Evolutionary conservation across 208 protist species (phyloP).

Genomic region (Leishmania aethiopica): DNA sequence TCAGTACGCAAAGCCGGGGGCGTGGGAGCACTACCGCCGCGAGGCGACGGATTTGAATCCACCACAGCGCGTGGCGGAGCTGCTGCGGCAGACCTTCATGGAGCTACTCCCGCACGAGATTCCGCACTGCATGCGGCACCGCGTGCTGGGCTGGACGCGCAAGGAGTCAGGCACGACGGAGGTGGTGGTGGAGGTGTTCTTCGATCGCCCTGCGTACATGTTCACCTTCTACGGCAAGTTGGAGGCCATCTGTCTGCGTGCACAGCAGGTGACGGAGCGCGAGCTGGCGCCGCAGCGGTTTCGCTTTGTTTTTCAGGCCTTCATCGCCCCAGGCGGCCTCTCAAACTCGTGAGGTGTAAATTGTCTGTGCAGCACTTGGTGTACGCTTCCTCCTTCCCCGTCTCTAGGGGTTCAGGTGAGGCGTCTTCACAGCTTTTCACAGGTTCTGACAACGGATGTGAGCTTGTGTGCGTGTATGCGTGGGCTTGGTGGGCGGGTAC

Average conservation of each 20-base stretch:
- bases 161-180: conserved; percentile 83
- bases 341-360: conserved; percentile 32
- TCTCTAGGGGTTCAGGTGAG: background rate
- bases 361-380: background rate
- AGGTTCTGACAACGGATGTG: background rate
- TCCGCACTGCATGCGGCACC: conserved; percentile 80
- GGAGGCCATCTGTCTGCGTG: conserved; percentile 79
- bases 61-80: conserved; percentile 81
- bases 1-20: conserved; percentile 66
- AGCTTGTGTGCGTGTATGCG: background rate
- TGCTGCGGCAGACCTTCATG: conserved; percentile 82
- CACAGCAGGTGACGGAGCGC: conserved; percentile 63
- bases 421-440: background rate
- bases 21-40: conserved; percentile 73
- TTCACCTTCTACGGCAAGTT: conserved; percentile 91
- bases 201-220: conserved; percentile 89
- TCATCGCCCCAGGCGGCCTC: conserved; percentile 78
- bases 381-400: background rate
- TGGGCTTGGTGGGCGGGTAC: background rate
- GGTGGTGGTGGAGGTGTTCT: conserved; percentile 91
- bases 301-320: conserved; percentile 90
- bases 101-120: conserved; percentile 90
- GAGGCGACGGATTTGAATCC: conserved; percentile 70
- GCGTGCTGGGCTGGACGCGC: conserved; percentile 86
- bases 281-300: conserved; percentile 64